Conservation (phyloP, 768 basidiomycete species). For the Tremella yokohamensis region DNA sequence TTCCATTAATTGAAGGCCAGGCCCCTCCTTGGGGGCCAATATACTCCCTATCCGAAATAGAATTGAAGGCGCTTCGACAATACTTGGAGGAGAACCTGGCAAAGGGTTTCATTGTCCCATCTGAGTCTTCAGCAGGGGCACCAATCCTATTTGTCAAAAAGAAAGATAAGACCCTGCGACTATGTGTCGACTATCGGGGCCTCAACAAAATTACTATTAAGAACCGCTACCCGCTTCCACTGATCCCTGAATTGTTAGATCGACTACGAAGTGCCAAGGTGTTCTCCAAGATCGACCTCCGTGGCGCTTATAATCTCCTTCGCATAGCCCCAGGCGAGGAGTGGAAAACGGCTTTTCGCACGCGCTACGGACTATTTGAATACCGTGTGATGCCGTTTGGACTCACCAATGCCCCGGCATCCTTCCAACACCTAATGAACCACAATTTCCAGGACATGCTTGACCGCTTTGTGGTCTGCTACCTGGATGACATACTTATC, state of each 20-base stretch:
- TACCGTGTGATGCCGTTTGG: slow-evolving; percentile 38
- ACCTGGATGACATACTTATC: slow-evolving; percentile 37
- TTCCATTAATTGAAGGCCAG: slow-evolving; percentile 24
- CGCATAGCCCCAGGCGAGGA: slow-evolving; percentile 54
- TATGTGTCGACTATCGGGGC: slow-evolving; percentile 51
- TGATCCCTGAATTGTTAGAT: slow-evolving; percentile 28
- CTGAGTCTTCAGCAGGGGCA: slow-evolving; percentile 24
- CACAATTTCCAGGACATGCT: slow-evolving; percentile 26
- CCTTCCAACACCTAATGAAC: slow-evolving; percentile 35
- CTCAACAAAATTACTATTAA: slow-evolving; percentile 27
- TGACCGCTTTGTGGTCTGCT: slow-evolving; percentile 15
- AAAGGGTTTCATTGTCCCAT: slow-evolving; percentile 24
- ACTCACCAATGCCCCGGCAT: slow-evolving; percentile 30
- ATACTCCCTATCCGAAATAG: slow-evolving; percentile 27
- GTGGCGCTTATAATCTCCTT: slow-evolving; percentile 54
- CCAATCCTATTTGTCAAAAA: slow-evolving; percentile 44
- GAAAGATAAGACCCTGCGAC: slow-evolving; percentile 26
- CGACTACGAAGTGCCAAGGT: slow-evolving; percentile 17
- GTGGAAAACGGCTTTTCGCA: slow-evolving; percentile 55
- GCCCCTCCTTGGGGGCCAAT: slow-evolving; percentile 23
- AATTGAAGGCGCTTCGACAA: slow-evolving; percentile 20
- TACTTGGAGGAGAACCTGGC: slow-evolving; percentile 34
- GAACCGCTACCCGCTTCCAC: slow-evolving; percentile 33
- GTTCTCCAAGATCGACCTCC: slow-evolving; percentile 49
- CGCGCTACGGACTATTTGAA: slow-evolving; percentile 31